phyloP scores from a whole-genome alignment of 306 rosid species.

The Begonia fuchsioides region DNA sequence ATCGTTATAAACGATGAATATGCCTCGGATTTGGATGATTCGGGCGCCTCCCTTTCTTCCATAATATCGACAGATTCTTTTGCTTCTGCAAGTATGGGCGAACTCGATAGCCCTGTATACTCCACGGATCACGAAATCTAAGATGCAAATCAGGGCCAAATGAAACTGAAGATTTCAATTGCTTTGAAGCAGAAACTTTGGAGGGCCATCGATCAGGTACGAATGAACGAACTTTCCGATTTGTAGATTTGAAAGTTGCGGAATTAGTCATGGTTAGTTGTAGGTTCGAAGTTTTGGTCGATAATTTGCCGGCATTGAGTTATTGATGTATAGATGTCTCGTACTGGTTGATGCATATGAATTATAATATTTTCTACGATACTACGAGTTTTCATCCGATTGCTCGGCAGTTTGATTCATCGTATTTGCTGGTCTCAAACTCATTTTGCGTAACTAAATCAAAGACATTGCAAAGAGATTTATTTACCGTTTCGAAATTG shows the following conservation, averaged over 20 bases:
- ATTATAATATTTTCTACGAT: no score
- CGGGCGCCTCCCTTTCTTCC: conserved; percentile 60
- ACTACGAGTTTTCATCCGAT: no score
- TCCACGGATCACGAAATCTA: conserved; percentile 28
- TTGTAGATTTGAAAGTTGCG: no score
- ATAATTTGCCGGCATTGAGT: neutral
- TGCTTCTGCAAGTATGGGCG: conserved; percentile 93
- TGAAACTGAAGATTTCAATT: neutral
- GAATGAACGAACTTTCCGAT: neutral
- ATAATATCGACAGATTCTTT: conserved; percentile 65
- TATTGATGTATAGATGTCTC: neutral
- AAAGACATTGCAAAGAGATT: no score
- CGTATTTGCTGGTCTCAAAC: no score
- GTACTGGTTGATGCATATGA: no score
- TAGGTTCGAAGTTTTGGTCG: neutral
- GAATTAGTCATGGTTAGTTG: no score
- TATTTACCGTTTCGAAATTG: no score
- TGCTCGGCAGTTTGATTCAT: no score
- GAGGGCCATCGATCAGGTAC: neutral
- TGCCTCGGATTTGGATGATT: conserved; percentile 51
- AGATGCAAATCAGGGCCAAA: no score
- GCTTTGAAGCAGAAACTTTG: neutral
- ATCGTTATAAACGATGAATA: conserved; percentile 31
- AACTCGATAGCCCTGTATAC: conserved; percentile 70
- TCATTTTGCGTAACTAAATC: no score